Percentiles rank a stretch among this genome's conserved stretches.
Conservation (phyloP, 2,329 filamentous ascomycete species). For the Chaetomium olivaceum region DNA sequence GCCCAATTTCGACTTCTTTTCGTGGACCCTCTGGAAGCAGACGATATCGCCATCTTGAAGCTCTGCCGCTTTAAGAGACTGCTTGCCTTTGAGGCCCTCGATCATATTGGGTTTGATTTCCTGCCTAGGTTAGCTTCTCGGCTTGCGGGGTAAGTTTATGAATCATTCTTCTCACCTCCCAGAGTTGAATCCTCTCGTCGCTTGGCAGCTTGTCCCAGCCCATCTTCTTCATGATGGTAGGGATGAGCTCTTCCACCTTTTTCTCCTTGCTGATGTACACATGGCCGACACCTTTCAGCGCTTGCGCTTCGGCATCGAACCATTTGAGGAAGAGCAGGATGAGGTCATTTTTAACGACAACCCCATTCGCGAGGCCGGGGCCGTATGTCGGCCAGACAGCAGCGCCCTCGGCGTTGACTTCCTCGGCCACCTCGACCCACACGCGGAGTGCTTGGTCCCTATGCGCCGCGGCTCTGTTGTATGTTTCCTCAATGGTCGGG, state of each 20-base stretch:
- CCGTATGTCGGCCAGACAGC: conserved; percentile 67
- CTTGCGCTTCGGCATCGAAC: conserved; percentile 78
- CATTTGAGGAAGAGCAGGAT: conserved; percentile 91
- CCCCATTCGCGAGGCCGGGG: conserved; percentile 57
- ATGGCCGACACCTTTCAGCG: conserved; percentile 73
- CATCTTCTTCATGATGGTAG: conserved; percentile 79
- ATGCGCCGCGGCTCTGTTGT: conserved; percentile 54
- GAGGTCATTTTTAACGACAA: conserved; percentile 58
- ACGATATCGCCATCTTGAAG: conserved; percentile 97
- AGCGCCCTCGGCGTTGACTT: conserved; percentile 66
- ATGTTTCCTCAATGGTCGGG: conserved; percentile 74
- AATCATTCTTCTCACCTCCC: conserved; percentile 58
- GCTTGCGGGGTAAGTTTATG: not conserved
- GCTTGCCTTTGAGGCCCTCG: conserved; percentile 87
- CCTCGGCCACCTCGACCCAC: conserved; percentile 79
- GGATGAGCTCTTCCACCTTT: conserved; percentile 81
- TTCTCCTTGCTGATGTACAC: conserved; percentile 86
- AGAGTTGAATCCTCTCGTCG: conserved; percentile 67
- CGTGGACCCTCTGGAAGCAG: conserved; percentile 75
- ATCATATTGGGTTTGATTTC: conserved; percentile 99
- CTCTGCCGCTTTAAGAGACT: conserved; percentile 85
- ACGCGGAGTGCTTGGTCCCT: conserved; percentile 75
- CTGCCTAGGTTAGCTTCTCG: conserved; percentile 39
- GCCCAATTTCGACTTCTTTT: conserved; percentile 47
- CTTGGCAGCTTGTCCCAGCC: conserved; percentile 74